These are phyloP conservation scores for Cylindrodendrum hubeiense DNA, from an alignment of 2,329 filamentous ascomycete genomes.

Conservation along the genomic window DNA sequence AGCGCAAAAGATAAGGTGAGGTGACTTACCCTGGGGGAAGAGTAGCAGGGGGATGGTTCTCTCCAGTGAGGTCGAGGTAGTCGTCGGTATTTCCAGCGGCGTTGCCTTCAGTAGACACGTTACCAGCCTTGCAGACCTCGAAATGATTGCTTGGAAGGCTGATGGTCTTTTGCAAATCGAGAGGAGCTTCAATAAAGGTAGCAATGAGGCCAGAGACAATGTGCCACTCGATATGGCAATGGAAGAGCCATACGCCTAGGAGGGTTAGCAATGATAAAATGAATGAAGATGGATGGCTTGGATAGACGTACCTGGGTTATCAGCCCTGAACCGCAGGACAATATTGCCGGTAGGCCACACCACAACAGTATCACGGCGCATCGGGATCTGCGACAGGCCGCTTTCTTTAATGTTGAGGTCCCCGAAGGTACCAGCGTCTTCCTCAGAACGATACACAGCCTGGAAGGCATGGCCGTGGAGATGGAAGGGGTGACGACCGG, in stretches of 20 bases:
- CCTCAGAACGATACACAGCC: constrained; percentile 70
- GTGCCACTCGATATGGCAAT: constrained; percentile 88
- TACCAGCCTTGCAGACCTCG: constrained; percentile 67
- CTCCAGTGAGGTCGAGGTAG: constrained; percentile 71
- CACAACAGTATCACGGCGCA: constrained; percentile 77
- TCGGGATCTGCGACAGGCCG: constrained; percentile 67
- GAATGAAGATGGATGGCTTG: neutral
- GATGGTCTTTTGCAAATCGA: constrained; percentile 70
- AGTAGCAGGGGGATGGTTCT: constrained; percentile 65
- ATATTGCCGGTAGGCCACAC: constrained; percentile 76
- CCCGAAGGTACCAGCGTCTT: constrained; percentile 69
- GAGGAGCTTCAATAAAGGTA: constrained; percentile 73
- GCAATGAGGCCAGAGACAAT: constrained; percentile 73
- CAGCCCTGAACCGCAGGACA: constrained; percentile 73
- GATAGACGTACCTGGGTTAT: constrained; percentile 69
- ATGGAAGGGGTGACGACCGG: constrained; percentile 82
- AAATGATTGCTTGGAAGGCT: constrained; percentile 71
- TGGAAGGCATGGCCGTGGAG: constrained; percentile 85
- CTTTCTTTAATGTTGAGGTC: constrained; percentile 51
- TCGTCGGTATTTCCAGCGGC: constrained; percentile 79
- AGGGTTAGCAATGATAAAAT: neutral
- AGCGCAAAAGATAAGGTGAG: neutral
- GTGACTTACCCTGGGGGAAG: constrained; percentile 72
- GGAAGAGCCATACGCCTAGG: constrained; percentile 76
- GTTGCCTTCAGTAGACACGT: constrained; percentile 72